phyloP scores from a whole-genome alignment of 148 eudicot species.

The Diospyros kaki region DNA sequence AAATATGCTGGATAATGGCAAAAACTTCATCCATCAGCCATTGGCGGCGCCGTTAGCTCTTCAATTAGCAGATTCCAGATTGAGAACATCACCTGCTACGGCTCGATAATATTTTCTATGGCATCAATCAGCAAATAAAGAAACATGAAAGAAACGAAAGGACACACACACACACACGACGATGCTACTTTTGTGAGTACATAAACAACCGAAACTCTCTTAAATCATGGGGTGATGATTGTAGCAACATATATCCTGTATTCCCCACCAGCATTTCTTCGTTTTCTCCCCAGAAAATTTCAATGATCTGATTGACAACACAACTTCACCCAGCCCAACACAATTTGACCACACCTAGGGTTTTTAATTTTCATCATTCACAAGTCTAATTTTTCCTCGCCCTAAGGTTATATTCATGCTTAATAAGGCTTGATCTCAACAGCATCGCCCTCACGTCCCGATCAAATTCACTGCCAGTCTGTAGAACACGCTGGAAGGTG shows the following conservation, averaged over 20 bases:
- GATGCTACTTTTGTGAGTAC: neutral
- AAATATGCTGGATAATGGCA: too few species aligned
- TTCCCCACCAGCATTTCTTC: neutral
- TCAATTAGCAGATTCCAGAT: too few species aligned
- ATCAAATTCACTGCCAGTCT: constrained; percentile 79
- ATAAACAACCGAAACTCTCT: neutral
- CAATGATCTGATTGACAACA: neutral
- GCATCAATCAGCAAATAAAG: too few species aligned
- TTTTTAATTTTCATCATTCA: neutral
- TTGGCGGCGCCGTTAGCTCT: too few species aligned
- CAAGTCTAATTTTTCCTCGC: constrained; percentile 34
- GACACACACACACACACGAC: too few species aligned
- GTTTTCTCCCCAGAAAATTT: neutral
- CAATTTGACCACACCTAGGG: neutral
- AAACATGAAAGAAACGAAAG: too few species aligned
- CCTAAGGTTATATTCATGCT: constrained; percentile 57
- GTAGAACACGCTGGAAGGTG: constrained; percentile 85
- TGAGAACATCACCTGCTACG: too few species aligned
- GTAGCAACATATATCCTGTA: neutral
- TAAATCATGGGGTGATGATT: neutral
- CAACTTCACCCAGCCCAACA: neutral
- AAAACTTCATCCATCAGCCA: too few species aligned
- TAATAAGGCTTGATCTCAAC: constrained; percentile 71
- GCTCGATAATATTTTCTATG: too few species aligned
- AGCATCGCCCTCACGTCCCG: constrained; percentile 80